Evolutionary conservation across 148 eudicot species (phyloP), one percentile per base, ranked within the genome.

Genomic region (Amaranthus hypochondriacus): DNA sequence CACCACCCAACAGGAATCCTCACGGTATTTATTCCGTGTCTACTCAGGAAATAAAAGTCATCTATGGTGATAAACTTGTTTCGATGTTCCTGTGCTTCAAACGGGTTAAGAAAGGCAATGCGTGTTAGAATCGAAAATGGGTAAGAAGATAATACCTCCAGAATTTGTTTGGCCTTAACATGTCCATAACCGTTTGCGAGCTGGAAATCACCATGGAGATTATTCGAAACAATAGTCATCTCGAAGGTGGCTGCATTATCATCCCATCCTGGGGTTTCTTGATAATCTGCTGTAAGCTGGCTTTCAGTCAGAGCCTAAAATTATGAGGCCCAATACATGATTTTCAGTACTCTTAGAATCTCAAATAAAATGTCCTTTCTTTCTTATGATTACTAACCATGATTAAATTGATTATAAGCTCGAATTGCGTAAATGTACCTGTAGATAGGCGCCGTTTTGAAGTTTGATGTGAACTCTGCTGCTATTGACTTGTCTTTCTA

Each of bases 1-100:
- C 97, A 92, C 97, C 97, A 92, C 60, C 97, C 97, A 52, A 92
- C 89, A n/a, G 97, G 92, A 64, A 89, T 92, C 78, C 97, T 87
- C 57, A 92, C 96, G 18, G 97, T 79, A 77, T 90, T 92, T 71
- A 92, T 88, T 63, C 97, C 91, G 50, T 88, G 85, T 53, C 61
- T 72, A 67, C 83, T 75, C 13, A 92, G 68, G 66, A 92, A 90
- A 60, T 80, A 28, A 50, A 92, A 92, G 66, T 90, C 96, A 53
- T 84, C 83, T 72, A 76, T 80, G 46, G 86, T 92, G 85, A 92
- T 87, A 75, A 88, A 92, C 75, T 79, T 84, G 77, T 84, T 84
- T 79, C 92, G 80, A 42, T 92, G 97, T 58, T 73, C 81, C 97
- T 92, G 91, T 84, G 84, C 81, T 73, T 68, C 81, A 55, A 79